These are phyloP conservation scores for Prunus mira DNA, from an alignment of 306 rosid species.

Conservation along the genomic window DNA sequence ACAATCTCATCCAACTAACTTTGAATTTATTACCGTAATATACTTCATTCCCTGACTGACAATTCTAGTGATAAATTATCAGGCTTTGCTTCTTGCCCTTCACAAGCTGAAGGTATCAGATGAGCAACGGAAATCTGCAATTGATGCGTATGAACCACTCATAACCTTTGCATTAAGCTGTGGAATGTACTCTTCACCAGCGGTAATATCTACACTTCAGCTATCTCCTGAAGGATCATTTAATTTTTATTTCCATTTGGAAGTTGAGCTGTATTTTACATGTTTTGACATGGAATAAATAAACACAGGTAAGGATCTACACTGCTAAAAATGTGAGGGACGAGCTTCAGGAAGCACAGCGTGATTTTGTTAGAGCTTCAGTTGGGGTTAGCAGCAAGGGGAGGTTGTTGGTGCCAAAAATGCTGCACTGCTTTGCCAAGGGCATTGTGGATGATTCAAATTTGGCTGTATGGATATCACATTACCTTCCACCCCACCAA, in stretches of 20 bases:
- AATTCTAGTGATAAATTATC: slow-evolving; percentile 18
- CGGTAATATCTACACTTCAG: slow-evolving; percentile 35
- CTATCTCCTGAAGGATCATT: not conserved
- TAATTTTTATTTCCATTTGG: not conserved
- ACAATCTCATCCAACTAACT: not conserved
- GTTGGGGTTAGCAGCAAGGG: slow-evolving; percentile 72
- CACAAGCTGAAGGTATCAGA: slow-evolving; percentile 66
- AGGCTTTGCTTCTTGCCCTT: slow-evolving; percentile 82
- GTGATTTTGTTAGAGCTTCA: slow-evolving; percentile 59
- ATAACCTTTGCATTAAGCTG: slow-evolving; percentile 63
- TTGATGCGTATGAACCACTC: slow-evolving; percentile 51
- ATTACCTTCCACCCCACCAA: slow-evolving; percentile 63
- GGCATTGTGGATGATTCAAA: slow-evolving; percentile 54
- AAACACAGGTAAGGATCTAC: slow-evolving; percentile 54
- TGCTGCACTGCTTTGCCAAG: slow-evolving; percentile 69
- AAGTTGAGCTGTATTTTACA: not conserved
- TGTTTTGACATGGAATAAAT: not conserved
- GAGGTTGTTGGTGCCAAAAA: slow-evolving; percentile 62
- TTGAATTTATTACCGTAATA: slow-evolving; percentile 6
- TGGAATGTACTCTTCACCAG: slow-evolving; percentile 72
- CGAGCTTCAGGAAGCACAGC: slow-evolving; percentile 67
- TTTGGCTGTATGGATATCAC: slow-evolving; percentile 70
- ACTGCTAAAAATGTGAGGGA: slow-evolving; percentile 51
- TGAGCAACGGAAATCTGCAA: slow-evolving; percentile 52
- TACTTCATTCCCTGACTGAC: slow-evolving; percentile 17